Percentiles rank a stretch among this genome's conserved stretches.
Conservation (phyloP, 768 basidiomycete genomes). For the Heimioporus sp. region DNA sequence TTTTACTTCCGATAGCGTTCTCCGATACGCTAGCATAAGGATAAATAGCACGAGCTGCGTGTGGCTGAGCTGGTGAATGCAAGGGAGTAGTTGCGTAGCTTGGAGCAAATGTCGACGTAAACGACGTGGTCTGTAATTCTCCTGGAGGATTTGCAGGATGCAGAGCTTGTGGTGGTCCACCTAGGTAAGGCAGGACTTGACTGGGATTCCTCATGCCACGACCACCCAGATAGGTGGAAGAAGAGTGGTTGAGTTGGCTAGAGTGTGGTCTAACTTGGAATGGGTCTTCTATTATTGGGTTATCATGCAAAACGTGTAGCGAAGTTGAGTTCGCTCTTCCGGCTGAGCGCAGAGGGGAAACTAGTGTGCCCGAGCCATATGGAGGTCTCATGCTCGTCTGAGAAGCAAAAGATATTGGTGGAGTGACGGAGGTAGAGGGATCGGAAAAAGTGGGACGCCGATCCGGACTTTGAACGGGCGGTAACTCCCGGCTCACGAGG, state of each 20-base stretch:
- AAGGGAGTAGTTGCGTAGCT: slow-evolving; percentile 19
- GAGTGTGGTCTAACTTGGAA: slow-evolving; percentile 49
- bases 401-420: slow-evolving; percentile 15
- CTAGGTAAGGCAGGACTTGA: slow-evolving; percentile 11
- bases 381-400: slow-evolving; percentile 26
- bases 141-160: slow-evolving; percentile 5
- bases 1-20: slow-evolving; percentile 5
- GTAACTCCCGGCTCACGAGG: slow-evolving; percentile 26
- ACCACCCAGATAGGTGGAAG: slow-evolving; percentile 10
- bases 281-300: slow-evolving; percentile 22
- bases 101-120: slow-evolving; percentile 15
- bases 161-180: slow-evolving; percentile 3
- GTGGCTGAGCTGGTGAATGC: slow-evolving; percentile 11
- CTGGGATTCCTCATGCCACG: slow-evolving; percentile 13
- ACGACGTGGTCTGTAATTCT: slow-evolving; percentile 8
- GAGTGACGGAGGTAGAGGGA: slow-evolving; percentile 29
- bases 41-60: slow-evolving; percentile 11
- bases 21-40: slow-evolving; percentile 10
- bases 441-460: slow-evolving; percentile 7
- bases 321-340: slow-evolving; percentile 4
- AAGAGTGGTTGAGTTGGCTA: slow-evolving; percentile 42
- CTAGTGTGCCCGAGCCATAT: slow-evolving; percentile 33
- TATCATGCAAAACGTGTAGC: slow-evolving; percentile 6
- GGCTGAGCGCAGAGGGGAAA: slow-evolving; percentile 5
- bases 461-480: slow-evolving; percentile 9